Percentiles rank a stretch among this genome's conserved stretches.
These are phyloP conservation scores for Podospora appendiculata DNA, from an alignment of 495 filamentous ascomycete genomes.

Conservation along the genomic window DNA sequence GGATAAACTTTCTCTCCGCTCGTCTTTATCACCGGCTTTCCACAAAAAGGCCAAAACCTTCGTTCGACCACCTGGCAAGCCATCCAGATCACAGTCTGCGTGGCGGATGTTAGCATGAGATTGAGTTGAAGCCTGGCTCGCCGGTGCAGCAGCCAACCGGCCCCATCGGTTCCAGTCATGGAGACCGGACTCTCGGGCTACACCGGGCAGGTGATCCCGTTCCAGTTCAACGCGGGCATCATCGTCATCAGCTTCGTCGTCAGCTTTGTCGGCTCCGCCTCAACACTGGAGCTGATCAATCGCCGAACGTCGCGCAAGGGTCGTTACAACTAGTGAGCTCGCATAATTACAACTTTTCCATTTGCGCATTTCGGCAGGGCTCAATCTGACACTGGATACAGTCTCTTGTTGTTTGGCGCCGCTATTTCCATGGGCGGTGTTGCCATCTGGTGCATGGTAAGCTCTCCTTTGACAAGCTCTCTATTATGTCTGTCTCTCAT, in stretches of 20 bases:
- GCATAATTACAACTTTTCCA: neutral
- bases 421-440: slow-evolving; percentile 75
- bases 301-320: slow-evolving; percentile 61
- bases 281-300: slow-evolving; percentile 77
- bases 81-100: no score
- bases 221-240: slow-evolving; percentile 52
- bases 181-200: slow-evolving; percentile 1
- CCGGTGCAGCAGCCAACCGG: no score
- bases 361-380: neutral
- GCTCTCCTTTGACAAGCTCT: slow-evolving; percentile 3
- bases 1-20: no score
- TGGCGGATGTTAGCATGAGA: no score
- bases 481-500: slow-evolving; percentile 1
- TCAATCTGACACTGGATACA: slow-evolving; percentile 22
- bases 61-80: no score
- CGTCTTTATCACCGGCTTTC: no score
- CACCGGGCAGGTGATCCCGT: slow-evolving; percentile 37
- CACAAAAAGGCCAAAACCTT: no score
- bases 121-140: no score
- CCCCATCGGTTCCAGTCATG: no score
- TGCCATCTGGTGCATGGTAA: slow-evolving; percentile 57
- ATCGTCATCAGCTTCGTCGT: slow-evolving; percentile 71
- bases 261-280: slow-evolving; percentile 67
- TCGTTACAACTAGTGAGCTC: slow-evolving; percentile 59
- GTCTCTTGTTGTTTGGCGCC: slow-evolving; percentile 63